These are phyloP conservation scores for Flaveria ramosissima DNA, from an alignment of 129 eudicot species.

Conservation along the genomic window DNA sequence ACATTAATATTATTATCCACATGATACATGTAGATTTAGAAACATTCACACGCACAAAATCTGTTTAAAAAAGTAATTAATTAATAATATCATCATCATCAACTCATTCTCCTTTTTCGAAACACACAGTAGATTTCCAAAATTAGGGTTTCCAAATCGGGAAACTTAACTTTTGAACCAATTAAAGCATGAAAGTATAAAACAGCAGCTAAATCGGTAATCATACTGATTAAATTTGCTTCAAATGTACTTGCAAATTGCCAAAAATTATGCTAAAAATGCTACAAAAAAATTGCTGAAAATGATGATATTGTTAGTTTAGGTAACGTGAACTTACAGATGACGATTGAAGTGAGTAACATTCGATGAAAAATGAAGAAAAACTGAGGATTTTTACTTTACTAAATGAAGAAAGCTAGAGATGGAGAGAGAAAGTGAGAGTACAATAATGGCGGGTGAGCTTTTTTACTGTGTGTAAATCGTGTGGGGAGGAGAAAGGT, in stretches of 20 bases:
- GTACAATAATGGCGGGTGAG: neutral
- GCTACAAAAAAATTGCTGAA: too few species aligned
- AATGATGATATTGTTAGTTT: too few species aligned
- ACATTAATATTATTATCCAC: neutral
- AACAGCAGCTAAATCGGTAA: neutral
- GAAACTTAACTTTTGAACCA: neutral
- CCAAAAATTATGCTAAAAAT: neutral
- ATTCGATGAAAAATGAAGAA: slow-evolving; percentile 9
- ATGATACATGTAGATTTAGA: neutral
- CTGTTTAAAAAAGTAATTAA: neutral
- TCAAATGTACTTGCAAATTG: neutral
- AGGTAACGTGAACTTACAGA: neutral
- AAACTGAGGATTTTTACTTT: slow-evolving; percentile 17
- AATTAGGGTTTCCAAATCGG: slow-evolving; percentile 15
- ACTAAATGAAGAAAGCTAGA: slow-evolving; percentile 36
- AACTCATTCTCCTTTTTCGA: too few species aligned
- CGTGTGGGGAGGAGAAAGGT: neutral
- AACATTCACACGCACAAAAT: neutral
- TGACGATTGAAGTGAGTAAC: neutral
- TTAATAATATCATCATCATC: neutral
- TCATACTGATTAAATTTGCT: neutral
- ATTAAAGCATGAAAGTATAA: neutral
- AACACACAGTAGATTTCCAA: neutral
- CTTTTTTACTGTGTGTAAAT: neutral
- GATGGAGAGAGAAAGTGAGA: neutral